Conservation (phyloP, 2,329 filamentous ascomycete species). For the Aspergillus costaricaensis region DNA sequence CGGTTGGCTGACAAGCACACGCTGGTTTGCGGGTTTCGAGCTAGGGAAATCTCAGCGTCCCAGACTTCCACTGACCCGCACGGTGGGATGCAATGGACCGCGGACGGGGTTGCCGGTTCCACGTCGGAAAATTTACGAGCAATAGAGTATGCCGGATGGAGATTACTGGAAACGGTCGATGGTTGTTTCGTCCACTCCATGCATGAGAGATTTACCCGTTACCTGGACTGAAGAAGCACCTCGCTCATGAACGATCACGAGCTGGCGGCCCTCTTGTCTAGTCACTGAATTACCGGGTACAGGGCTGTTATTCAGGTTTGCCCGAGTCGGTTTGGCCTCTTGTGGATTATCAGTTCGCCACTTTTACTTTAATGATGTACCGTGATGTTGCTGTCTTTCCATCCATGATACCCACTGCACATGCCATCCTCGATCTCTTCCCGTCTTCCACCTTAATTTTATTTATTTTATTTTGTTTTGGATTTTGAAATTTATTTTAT, state of each 20-base stretch:
- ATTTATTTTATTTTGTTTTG: slow-evolving; percentile 4
- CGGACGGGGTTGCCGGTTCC: slow-evolving; percentile 22
- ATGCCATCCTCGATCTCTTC: slow-evolving; percentile 7
- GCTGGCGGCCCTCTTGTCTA: slow-evolving; percentile 1
- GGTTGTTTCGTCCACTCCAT: slow-evolving; percentile 1
- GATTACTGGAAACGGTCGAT: slow-evolving; percentile 10
- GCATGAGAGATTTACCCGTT: slow-evolving; percentile 1
- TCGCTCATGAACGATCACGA: slow-evolving; percentile 7
- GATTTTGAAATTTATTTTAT: not conserved
- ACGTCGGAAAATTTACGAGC: slow-evolving; percentile 30
- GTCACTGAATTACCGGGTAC: slow-evolving; percentile 3
- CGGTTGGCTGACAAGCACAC: slow-evolving; percentile 24
- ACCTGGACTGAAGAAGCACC: slow-evolving; percentile 4
- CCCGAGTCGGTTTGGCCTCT: slow-evolving; percentile 14
- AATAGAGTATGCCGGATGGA: slow-evolving; percentile 10
- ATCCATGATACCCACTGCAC: not conserved
- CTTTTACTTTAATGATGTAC: slow-evolving; percentile 11
- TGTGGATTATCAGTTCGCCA: slow-evolving; percentile 15
- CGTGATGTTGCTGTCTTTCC: slow-evolving; percentile 11
- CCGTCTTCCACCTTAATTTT: slow-evolving; percentile 12
- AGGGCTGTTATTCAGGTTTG: slow-evolving; percentile 9
- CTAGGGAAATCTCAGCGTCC: slow-evolving; percentile 21
- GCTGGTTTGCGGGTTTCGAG: slow-evolving; percentile 21
- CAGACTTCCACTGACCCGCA: slow-evolving; percentile 23
- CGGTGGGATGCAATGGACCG: slow-evolving; percentile 21